These are phyloP conservation scores for Coprinopsis strossmayeri DNA, from an alignment of 768 basidiomycete species.

Conservation along the genomic window DNA sequence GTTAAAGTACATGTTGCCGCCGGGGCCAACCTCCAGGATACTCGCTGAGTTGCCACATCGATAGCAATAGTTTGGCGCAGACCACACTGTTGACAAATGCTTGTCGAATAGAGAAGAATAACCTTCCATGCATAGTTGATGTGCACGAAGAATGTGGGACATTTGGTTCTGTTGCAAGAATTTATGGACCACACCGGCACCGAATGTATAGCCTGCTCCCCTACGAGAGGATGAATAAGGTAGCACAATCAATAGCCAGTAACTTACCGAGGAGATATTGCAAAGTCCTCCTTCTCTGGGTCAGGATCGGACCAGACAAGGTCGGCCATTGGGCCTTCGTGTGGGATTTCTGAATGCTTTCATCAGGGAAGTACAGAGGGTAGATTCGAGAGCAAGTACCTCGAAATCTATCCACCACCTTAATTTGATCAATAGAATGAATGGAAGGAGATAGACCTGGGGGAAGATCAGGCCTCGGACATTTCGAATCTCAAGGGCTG, in stretches of 20 bases:
- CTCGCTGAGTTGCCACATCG: conserved; percentile 97
- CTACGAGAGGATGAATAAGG: conserved; percentile 34
- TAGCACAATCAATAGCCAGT: conserved; percentile 14
- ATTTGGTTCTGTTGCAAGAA: conserved; percentile 95
- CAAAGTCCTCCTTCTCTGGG: conserved; percentile 98
- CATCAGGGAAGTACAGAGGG: conserved; percentile 14
- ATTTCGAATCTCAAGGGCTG: conserved; percentile 2
- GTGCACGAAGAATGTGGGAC: conserved; percentile 95
- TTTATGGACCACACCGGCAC: conserved; percentile 95
- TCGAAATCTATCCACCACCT: conserved; percentile 97
- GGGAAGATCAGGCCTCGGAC: conserved; percentile 10
- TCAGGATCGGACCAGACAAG: conserved; percentile 99
- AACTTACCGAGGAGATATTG: conserved; percentile 90
- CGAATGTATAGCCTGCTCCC: conserved; percentile 98
- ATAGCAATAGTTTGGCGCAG: conserved; percentile 98
- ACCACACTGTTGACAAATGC: conserved; percentile 96
- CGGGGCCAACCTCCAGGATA: conserved; percentile 92
- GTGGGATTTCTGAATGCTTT: conserved; percentile 79
- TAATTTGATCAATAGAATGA: conserved; percentile 99
- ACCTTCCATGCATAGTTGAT: conserved; percentile 99
- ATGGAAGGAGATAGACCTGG: conserved; percentile 94
- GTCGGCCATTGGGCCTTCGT: conserved; percentile 99
- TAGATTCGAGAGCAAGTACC: conserved; percentile 38
- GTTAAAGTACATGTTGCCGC: conserved; percentile 85
- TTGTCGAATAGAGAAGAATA: conserved; percentile 96